Percentiles rank a stretch among this genome's conserved stretches.
These are phyloP conservation scores for Panicum miliaceum DNA, from an alignment of 176 grass and related monocot genomes.

Conservation along the genomic window DNA sequence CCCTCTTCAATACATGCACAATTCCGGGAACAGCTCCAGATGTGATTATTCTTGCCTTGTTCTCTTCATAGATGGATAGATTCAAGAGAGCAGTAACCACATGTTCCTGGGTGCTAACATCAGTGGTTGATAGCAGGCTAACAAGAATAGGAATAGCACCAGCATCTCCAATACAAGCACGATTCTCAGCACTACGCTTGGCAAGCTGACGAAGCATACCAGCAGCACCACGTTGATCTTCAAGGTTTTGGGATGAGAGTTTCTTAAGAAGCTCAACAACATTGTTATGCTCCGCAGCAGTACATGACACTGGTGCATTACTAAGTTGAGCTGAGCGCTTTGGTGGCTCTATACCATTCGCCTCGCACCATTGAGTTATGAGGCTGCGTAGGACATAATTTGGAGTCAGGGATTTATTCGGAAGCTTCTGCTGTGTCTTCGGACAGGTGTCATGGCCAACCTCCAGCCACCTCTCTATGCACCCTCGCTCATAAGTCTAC, in stretches of 20 bases:
- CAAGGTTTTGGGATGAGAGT: constrained; percentile 74
- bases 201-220: constrained; percentile 88
- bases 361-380: constrained; percentile 88
- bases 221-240: constrained; percentile 66
- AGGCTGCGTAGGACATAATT: constrained; percentile 84
- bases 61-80: constrained; percentile 91
- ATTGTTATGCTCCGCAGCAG: constrained; percentile 68
- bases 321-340: constrained; percentile 52
- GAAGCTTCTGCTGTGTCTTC: constrained; percentile 82
- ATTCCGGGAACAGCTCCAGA: constrained; percentile 80
- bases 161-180: constrained; percentile 87
- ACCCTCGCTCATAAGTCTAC: constrained; percentile 84
- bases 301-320: constrained; percentile 61
- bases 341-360: constrained; percentile 83
- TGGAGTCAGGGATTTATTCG: constrained; percentile 77
- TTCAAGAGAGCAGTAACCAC: constrained; percentile 90
- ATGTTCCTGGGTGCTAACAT: constrained; percentile 79
- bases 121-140: constrained; percentile 67
- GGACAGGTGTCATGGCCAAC: constrained; percentile 83
- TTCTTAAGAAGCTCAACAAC: constrained; percentile 78
- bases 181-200: constrained; percentile 80
- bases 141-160: constrained; percentile 90
- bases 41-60: constrained; percentile 79
- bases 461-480: constrained; percentile 86
- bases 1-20: constrained; percentile 86